Evolutionary conservation across 768 basidiomycete genomes (phyloP).

Genomic region (Pleurotus pulmonarius): DNA sequence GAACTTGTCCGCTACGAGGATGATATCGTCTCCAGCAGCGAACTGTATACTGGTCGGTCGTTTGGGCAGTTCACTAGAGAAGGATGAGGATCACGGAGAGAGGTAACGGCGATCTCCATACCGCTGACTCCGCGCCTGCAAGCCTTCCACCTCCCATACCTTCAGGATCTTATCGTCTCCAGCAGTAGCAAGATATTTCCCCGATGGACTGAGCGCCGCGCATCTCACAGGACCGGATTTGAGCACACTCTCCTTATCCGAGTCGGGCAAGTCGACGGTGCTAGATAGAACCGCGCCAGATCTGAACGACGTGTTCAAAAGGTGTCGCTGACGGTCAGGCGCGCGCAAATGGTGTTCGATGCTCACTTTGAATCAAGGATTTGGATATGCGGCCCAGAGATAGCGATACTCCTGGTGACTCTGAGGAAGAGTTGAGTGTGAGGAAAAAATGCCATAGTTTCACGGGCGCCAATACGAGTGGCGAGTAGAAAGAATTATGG

Average conservation of each 20-base stretch:
- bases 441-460: constrained; percentile 41
- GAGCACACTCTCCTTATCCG: constrained; percentile 27
- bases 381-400: constrained; percentile 64
- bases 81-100: constrained; percentile 1
- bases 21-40: constrained; percentile 53
- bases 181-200: constrained; percentile 51
- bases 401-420: constrained; percentile 30
- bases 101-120: constrained; percentile 22
- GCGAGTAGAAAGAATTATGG: too few species aligned
- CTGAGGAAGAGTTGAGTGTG: constrained; percentile 43
- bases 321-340: too few species aligned
- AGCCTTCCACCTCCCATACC: constrained; percentile 61
- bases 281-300: constrained; percentile 50
- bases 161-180: constrained; percentile 82
- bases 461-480: too few species aligned
- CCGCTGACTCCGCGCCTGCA: constrained; percentile 63
- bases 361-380: constrained; percentile 53
- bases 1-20: constrained; percentile 90
- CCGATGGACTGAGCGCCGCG: constrained; percentile 43
- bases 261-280: constrained; percentile 28
- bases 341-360: constrained; percentile 5
- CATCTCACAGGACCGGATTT: constrained; percentile 60
- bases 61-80: constrained; percentile 74
- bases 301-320: constrained; percentile 25
- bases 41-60: constrained; percentile 71